Base-by-base conservation (phyloP, 306 rosid species). In the Betula pendula region DNA sequence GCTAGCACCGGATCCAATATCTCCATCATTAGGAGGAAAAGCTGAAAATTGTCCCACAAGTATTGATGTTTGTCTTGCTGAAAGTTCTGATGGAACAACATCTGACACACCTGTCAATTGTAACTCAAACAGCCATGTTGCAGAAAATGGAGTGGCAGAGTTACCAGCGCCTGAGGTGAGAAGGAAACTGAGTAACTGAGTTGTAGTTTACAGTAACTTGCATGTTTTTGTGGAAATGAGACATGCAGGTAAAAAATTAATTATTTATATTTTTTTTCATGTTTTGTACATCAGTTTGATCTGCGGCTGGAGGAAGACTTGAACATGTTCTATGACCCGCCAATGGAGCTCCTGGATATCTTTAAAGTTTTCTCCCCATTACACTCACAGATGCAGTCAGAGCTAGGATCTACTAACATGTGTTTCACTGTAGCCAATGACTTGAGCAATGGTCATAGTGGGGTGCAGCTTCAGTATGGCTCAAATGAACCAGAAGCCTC, bases 311-410 rank as follows among this genome's bases (percentile, higher is more conserved):
- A 65, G 45, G 84, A 47, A 52, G 75, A 70, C 60, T 75, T 63
- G 91, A 48, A 42, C 75, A 71, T 77, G 11, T 71, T 43, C 52
- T 69, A 16, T 79, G 90, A 81, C 58, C 82, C 80, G 15, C 83
- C 24, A 44, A 68, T 49, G 1, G 81, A 77, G 81, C 70, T 81
- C 43, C 50, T 77, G 33, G 89, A 88, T 70, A 83, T 80, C 80
- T n/a, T n/a, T n/a, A 87, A 70, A 42, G 29, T 87, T 16, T 88
- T 88, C 81, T 84, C 96, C 65, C 97, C 98, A 7, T 44, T 49
- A 70, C 88, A 80, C 81, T 22, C 59, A 8, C 93, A 85, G 80
- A 52, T 86, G 87, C 89, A 74, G 20, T 66, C 80, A 2, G 87
- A 87, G 81, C 75, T 79, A 4, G 77, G 77, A 33, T 42, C 84